phyloP scores from a whole-genome alignment of 768 basidiomycete genomes.

The Boletus edulis region DNA sequence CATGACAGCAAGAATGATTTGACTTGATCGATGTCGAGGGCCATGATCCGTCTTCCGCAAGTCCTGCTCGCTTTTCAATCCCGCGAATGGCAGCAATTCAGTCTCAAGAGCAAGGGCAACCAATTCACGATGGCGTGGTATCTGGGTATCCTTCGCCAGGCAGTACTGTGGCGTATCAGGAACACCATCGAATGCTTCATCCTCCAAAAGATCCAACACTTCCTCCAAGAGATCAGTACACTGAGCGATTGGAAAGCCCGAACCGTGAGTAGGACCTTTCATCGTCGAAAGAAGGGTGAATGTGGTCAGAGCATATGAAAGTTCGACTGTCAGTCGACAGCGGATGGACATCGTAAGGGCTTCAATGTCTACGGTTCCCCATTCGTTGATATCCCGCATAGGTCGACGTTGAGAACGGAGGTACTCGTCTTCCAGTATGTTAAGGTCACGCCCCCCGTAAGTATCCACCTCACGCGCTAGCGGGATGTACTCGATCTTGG shows the following conservation, averaged over 20 bases:
- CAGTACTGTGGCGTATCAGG: conserved; percentile 27
- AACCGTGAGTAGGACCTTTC: conserved; percentile 53
- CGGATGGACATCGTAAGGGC: conserved; percentile 91
- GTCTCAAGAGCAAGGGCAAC: conserved; percentile 56
- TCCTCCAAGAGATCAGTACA: conserved; percentile 85
- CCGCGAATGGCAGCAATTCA: conserved; percentile 58
- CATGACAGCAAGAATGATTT: conserved; percentile 63
- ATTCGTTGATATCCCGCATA: conserved; percentile 74
- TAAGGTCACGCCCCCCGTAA: conserved; percentile 79
- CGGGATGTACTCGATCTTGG: conserved; percentile 88
- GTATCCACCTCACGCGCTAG: conserved; percentile 72
- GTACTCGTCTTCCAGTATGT: conserved; percentile 61
- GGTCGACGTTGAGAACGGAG: conserved; percentile 50
- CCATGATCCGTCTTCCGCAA: conserved; percentile 48
- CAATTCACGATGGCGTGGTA: conserved; percentile 67
- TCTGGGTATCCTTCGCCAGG: conserved; percentile 31
- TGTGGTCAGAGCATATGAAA: conserved; percentile 88
- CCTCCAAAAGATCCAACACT: conserved; percentile 81
- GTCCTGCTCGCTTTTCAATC: conserved; percentile 46
- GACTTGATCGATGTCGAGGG: conserved; percentile 59
- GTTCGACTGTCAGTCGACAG: conserved; percentile 77
- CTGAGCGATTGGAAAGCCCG: conserved; percentile 72
- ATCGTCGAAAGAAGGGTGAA: conserved; percentile 79
- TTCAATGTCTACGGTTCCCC: conserved; percentile 89
- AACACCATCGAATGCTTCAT: conserved; percentile 66